These are phyloP conservation scores for Opeltia flavorubescens DNA, from an alignment of 495 filamentous ascomycete species.

Conservation along the genomic window DNA sequence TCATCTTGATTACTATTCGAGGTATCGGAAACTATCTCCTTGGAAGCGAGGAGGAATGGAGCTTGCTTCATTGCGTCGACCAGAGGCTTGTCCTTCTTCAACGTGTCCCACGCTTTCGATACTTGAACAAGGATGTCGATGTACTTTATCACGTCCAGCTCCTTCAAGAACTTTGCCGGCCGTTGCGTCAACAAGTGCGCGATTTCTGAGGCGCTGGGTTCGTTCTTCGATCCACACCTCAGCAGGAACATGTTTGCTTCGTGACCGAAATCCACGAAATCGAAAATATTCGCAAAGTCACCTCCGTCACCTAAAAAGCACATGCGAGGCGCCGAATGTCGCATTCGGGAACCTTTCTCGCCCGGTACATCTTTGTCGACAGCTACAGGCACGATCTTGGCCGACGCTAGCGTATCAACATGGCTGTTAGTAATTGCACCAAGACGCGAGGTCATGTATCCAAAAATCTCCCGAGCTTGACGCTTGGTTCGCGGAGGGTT, in stretches of 20 bases:
- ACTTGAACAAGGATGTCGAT: slow-evolving; percentile 64
- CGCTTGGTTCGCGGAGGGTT: slow-evolving; percentile 50
- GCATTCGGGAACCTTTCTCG: slow-evolving; percentile 19
- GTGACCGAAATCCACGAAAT: slow-evolving; percentile 85
- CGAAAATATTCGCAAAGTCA: slow-evolving; percentile 77
- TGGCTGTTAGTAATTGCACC: slow-evolving; percentile 52
- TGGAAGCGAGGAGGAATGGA: slow-evolving; percentile 64
- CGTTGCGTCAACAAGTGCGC: slow-evolving; percentile 63
- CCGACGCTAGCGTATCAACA: slow-evolving; percentile 41
- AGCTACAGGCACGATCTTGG: slow-evolving; percentile 57
- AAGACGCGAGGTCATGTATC: slow-evolving; percentile 65
- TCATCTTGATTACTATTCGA: slow-evolving; percentile 25
- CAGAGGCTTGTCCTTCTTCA: slow-evolving; percentile 69
- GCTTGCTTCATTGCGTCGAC: slow-evolving; percentile 61
- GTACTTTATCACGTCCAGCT: slow-evolving; percentile 70
- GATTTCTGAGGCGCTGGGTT: slow-evolving; percentile 76
- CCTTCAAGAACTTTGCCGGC: slow-evolving; percentile 62
- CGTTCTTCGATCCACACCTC: slow-evolving; percentile 73
- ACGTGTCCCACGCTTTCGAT: slow-evolving; percentile 46
- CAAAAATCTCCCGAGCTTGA: slow-evolving; percentile 57
- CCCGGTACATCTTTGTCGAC: slow-evolving; percentile 20
- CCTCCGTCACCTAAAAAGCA: slow-evolving; percentile 67
- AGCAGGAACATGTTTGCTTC: slow-evolving; percentile 81
- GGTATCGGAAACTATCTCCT: slow-evolving; percentile 38
- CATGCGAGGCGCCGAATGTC: slow-evolving; percentile 44